phyloP scores from a whole-genome alignment of 306 rosid species.

The Albizia julibrissin region DNA sequence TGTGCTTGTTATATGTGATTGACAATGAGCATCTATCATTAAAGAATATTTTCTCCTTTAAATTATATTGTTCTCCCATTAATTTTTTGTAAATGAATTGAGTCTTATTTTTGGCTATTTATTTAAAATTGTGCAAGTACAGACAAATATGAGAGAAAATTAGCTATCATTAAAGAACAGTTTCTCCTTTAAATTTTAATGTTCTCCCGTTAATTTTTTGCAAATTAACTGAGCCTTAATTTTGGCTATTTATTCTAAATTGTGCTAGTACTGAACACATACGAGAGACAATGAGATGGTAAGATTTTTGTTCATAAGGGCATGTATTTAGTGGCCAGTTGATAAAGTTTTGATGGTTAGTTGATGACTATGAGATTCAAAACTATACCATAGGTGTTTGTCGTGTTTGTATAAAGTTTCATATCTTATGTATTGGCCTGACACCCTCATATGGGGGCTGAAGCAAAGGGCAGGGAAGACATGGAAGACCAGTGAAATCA shows the following conservation, averaged over 20 bases:
- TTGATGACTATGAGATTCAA: neutral
- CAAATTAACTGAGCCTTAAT: neutral
- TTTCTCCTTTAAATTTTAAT: neutral
- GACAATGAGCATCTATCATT: neutral
- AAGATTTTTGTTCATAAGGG: neutral
- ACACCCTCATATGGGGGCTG: too few relatives aligned
- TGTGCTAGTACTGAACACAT: neutral
- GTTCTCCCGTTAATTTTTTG: neutral
- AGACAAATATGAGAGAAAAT: too few relatives aligned
- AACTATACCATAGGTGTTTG: neutral
- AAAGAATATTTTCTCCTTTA: neutral
- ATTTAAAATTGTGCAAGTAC: neutral
- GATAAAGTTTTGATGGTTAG: neutral
- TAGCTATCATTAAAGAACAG: neutral
- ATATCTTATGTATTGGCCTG: neutral
- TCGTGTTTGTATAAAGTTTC: neutral
- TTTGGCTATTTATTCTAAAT: neutral
- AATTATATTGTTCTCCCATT: neutral
- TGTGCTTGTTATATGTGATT: neutral
- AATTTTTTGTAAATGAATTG: neutral
- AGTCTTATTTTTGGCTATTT: neutral
- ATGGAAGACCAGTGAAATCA: neutral
- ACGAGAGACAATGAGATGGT: neutral
- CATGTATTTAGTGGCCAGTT: neutral
- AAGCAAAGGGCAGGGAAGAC: neutral